Evolutionary conservation across 345 rosid species (phyloP).

Genomic region (Populus euphratica): DNA sequence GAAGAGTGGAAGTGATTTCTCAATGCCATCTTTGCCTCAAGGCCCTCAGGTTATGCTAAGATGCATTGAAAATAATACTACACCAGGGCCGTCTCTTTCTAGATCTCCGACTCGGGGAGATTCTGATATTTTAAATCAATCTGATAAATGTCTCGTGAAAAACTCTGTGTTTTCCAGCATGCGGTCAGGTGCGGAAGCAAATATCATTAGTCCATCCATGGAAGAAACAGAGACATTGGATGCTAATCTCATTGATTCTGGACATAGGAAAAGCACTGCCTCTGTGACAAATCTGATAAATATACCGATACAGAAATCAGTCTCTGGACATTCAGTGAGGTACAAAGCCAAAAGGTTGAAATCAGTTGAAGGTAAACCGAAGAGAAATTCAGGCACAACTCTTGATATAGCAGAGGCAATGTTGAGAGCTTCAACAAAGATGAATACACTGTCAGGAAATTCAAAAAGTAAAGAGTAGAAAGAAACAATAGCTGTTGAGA

Average conservation of each 20-base stretch:
- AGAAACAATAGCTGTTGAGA: neutral
- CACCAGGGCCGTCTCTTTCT: neutral
- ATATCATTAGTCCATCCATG: conserved; percentile 1
- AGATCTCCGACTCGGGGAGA: conserved; percentile 1
- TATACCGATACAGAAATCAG: conserved; percentile 1
- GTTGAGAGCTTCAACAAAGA: conserved; percentile 6
- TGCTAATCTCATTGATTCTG: neutral
- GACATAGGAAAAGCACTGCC: neutral
- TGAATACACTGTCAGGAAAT: neutral
- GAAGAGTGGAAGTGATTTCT: neutral
- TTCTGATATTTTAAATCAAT: neutral
- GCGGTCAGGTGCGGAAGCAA: conserved; percentile 4
- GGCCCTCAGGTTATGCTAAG: neutral
- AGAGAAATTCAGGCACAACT: conserved; percentile 3
- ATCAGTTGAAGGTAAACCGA: conserved; percentile 11
- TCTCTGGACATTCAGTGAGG: conserved; percentile 8
- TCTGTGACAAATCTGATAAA: neutral
- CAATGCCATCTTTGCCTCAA: neutral
- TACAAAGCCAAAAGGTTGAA: conserved; percentile 7
- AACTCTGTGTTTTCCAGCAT: neutral
- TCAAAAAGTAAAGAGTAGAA: conserved; percentile 7
- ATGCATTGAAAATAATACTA: neutral
- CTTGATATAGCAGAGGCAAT: neutral
- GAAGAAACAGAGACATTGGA: neutral
- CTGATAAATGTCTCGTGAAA: neutral